These are phyloP conservation scores for Sicyos baderoa DNA, from an alignment of 306 rosid genomes.

Conservation along the genomic window DNA sequence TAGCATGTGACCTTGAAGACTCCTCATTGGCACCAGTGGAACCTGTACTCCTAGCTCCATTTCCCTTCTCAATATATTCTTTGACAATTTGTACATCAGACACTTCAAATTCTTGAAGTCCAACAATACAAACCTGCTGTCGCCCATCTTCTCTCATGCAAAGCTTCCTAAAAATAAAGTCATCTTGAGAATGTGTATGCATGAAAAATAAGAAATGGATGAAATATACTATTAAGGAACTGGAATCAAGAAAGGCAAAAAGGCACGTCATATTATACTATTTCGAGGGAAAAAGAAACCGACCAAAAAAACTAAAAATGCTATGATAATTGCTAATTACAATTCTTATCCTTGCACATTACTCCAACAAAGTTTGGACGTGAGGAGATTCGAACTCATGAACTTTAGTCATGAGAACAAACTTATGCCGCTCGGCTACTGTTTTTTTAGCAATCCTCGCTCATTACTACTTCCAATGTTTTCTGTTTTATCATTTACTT, in stretches of 20 bases:
- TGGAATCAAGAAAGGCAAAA: not conserved
- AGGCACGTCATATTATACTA: not conserved
- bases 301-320: no score
- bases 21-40: conserved; percentile 99
- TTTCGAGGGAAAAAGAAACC: not conserved
- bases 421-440: no score
- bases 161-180: conserved; percentile 57
- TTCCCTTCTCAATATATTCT: conserved; percentile 90
- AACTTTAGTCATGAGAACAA: no score
- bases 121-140: conserved; percentile 98
- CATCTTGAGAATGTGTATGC: not conserved
- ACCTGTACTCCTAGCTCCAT: conserved; percentile 92
- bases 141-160: conserved; percentile 98
- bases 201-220: not conserved
- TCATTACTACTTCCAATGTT: not conserved
- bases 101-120: conserved; percentile 99
- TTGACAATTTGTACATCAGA: conserved; percentile 86
- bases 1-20: conserved; percentile 98
- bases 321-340: not conserved
- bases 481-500: not conserved
- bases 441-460: no score
- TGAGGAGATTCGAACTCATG: no score
- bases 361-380: no score
- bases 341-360: not conserved
- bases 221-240: not conserved